These are phyloP conservation scores for Xylariaceae sp. DNA, from an alignment of 2,329 filamentous ascomycete species.

Conservation along the genomic window DNA sequence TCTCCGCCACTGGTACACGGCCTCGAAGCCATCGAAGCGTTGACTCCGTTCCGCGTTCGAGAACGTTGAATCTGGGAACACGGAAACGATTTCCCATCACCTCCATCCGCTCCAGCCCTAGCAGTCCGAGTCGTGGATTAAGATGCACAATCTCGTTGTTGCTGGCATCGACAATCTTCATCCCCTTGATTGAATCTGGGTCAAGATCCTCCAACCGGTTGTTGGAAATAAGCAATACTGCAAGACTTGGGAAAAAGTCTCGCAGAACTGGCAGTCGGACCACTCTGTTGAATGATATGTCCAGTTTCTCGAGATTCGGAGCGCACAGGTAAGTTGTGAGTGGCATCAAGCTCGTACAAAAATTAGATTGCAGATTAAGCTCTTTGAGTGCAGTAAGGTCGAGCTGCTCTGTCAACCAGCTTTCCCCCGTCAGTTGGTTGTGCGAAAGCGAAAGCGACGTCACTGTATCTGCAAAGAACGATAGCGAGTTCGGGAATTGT, in stretches of 20 bases:
- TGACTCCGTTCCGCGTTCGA: slow-evolving; percentile 84
- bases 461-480: slow-evolving; percentile 66
- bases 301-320: slow-evolving; percentile 69
- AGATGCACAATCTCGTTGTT: slow-evolving; percentile 84
- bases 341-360: slow-evolving; percentile 64
- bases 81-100: slow-evolving; percentile 83
- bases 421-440: slow-evolving; percentile 64
- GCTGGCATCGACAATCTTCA: slow-evolving; percentile 72
- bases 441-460: slow-evolving; percentile 69
- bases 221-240: slow-evolving; percentile 68
- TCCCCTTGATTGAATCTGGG: slow-evolving; percentile 67
- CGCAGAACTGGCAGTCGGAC: slow-evolving; percentile 64
- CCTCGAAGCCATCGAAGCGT: slow-evolving; percentile 77
- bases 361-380: slow-evolving; percentile 71
- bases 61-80: slow-evolving; percentile 76
- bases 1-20: slow-evolving; percentile 61
- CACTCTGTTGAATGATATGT: slow-evolving; percentile 80
- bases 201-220: slow-evolving; percentile 74
- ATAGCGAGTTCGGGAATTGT: slow-evolving; percentile 65
- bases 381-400: slow-evolving; percentile 71
- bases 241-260: slow-evolving; percentile 64
- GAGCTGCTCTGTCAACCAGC: slow-evolving; percentile 62
- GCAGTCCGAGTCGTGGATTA: slow-evolving; percentile 74
- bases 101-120: slow-evolving; percentile 65
- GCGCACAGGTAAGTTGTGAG: slow-evolving; percentile 66